phyloP scores from a whole-genome alignment of 179 eudicot genomes.

The Drosera spatulata region DNA sequence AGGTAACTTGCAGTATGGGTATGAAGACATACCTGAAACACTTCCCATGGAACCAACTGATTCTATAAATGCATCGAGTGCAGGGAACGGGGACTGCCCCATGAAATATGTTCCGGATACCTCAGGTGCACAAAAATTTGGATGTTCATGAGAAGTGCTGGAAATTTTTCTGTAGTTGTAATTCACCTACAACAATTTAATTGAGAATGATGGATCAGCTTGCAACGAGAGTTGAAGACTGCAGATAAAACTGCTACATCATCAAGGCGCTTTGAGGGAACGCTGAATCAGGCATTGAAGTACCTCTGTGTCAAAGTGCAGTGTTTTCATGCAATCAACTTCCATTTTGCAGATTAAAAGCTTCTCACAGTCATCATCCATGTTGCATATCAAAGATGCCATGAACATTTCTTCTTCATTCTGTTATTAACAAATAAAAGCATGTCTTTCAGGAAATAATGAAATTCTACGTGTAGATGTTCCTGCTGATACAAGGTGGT shows the following conservation, averaged over 20 bases:
- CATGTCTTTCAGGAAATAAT: constrained; percentile 2
- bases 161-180: constrained; percentile 19
- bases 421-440: constrained; percentile 24
- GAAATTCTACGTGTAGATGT: too few relatives aligned
- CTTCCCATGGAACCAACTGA: constrained; percentile 57
- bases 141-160: constrained; percentile 21
- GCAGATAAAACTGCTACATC: too few relatives aligned
- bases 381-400: constrained; percentile 89
- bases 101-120: constrained; percentile 44
- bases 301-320: constrained; percentile 93
- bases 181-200: constrained; percentile 41
- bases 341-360: constrained; percentile 89
- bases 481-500: too few relatives aligned
- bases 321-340: constrained; percentile 71
- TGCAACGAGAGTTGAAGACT: too few relatives aligned
- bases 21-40: constrained; percentile 46
- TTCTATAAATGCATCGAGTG: constrained; percentile 67
- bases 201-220: too few relatives aligned
- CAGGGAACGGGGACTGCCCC: constrained; percentile 91
- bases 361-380: constrained; percentile 77
- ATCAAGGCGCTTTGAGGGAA: too few relatives aligned
- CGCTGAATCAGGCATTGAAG: too few relatives aligned
- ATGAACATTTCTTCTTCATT: constrained; percentile 66
- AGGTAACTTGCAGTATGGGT: background rate
- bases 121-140: constrained; percentile 35